These are phyloP conservation scores for Pisolithus orientalis DNA, from an alignment of 768 basidiomycete species.

Conservation along the genomic window DNA sequence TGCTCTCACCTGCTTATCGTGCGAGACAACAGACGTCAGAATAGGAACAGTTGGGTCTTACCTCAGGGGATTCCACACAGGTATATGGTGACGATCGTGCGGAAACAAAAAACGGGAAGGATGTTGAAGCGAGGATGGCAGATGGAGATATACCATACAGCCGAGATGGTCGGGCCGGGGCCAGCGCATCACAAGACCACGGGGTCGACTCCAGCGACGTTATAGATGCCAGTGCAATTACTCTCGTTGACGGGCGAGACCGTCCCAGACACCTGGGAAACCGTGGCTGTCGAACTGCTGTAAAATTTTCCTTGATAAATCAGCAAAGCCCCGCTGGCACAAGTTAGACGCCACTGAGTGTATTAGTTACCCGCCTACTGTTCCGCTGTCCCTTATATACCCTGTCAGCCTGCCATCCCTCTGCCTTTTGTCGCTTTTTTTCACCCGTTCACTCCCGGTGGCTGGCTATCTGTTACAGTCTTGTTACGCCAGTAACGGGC, in stretches of 20 bases:
- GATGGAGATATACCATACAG: slow-evolving; percentile 4
- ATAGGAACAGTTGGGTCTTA: too few species aligned
- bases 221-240: slow-evolving; percentile 22
- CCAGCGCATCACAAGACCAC: slow-evolving; percentile 19
- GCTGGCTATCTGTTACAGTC: neutral
- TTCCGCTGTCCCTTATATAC: neutral
- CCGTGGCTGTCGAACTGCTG: slow-evolving; percentile 6
- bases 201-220: slow-evolving; percentile 9
- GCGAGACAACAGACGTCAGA: too few species aligned
- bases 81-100: too few species aligned
- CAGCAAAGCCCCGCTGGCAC: neutral
- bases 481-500: neutral
- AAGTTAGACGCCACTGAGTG: too few species aligned
- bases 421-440: neutral
- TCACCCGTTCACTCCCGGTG: neutral
- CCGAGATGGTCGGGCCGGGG: slow-evolving; percentile 11
- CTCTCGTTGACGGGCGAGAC: slow-evolving; percentile 13
- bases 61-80: too few species aligned
- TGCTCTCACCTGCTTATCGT: too few species aligned
- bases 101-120: neutral
- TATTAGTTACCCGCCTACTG: neutral
- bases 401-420: neutral
- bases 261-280: slow-evolving; percentile 12
- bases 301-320: slow-evolving; percentile 2
- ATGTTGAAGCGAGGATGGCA: slow-evolving; percentile 1